A percentile compares a stretch with the other conserved stretches of the same genome.
Conservation (phyloP, 176 grass and related monocot genomes). For the Bonia amplexicaulis region DNA sequence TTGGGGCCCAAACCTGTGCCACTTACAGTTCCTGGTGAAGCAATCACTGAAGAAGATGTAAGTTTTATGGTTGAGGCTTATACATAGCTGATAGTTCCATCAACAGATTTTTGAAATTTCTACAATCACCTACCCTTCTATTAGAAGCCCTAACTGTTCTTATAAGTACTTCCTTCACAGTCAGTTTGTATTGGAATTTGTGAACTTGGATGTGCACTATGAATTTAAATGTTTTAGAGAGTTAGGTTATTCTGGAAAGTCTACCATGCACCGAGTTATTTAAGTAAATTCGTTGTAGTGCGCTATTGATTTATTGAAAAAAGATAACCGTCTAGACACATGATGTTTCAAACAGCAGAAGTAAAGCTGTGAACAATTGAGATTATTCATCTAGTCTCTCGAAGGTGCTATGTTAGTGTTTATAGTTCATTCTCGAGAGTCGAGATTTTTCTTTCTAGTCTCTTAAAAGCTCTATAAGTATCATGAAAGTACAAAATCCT, state of each 20-base stretch:
- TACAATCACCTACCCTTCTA: not conserved
- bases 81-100: not conserved
- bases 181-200: not conserved
- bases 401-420: not conserved
- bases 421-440: not conserved
- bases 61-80: conserved; percentile 16
- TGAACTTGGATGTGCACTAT: not conserved
- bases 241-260: not conserved
- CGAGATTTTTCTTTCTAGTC: not conserved
- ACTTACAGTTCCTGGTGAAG: conserved; percentile 73
- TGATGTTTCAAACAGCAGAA: not conserved
- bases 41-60: conserved; percentile 88
- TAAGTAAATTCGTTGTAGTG: not conserved
- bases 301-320: not conserved
- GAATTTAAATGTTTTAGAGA: not conserved
- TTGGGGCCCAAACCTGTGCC: conserved; percentile 77
- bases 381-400: not conserved
- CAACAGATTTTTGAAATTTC: not conserved
- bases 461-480: not conserved
- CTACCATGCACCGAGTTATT: conserved; percentile 5
- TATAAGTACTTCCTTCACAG: not conserved
- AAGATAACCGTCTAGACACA: not conserved
- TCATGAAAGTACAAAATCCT: not conserved
- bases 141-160: not conserved
- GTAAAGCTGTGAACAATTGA: not conserved